phyloP scores from a whole-genome alignment of 2,329 filamentous ascomycete species.

The Talaromyces sp. region DNA sequence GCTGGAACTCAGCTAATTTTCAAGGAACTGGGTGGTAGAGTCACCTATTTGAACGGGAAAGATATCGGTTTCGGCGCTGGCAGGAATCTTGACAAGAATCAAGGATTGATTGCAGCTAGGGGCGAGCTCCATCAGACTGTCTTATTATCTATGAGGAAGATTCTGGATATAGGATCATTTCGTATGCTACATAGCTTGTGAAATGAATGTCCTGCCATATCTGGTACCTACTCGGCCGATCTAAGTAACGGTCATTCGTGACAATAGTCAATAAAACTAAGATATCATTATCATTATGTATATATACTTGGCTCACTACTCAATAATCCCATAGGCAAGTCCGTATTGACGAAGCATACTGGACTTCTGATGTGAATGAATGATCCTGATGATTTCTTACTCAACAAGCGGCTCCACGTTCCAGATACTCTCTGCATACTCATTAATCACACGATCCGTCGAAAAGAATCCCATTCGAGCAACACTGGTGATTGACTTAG shows the following conservation, averaged over 20 bases:
- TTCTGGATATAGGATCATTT: too few relatives aligned
- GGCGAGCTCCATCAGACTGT: too few relatives aligned
- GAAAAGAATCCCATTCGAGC: constrained; percentile 97
- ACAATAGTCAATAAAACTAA: background rate
- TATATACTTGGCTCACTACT: background rate
- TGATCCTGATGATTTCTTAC: background rate
- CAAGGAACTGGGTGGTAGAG: too few relatives aligned
- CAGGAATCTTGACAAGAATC: too few relatives aligned
- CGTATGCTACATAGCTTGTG: background rate
- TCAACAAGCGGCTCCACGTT: constrained; percentile 76
- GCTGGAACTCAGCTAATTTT: too few relatives aligned
- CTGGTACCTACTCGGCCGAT: background rate
- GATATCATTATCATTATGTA: background rate
- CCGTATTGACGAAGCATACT: background rate
- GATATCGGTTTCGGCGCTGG: too few relatives aligned
- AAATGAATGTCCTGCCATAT: background rate
- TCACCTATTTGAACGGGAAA: too few relatives aligned
- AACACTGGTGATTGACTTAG: constrained; percentile 84
- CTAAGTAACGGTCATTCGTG: background rate
- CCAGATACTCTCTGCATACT: constrained; percentile 97
- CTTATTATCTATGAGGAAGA: too few relatives aligned
- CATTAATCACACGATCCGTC: constrained; percentile 90
- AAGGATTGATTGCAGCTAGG: too few relatives aligned
- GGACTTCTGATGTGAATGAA: background rate
- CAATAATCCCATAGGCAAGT: background rate